Evolutionary conservation across 2,329 filamentous ascomycete species (phyloP).

Genomic region (Penicillium expansum): DNA sequence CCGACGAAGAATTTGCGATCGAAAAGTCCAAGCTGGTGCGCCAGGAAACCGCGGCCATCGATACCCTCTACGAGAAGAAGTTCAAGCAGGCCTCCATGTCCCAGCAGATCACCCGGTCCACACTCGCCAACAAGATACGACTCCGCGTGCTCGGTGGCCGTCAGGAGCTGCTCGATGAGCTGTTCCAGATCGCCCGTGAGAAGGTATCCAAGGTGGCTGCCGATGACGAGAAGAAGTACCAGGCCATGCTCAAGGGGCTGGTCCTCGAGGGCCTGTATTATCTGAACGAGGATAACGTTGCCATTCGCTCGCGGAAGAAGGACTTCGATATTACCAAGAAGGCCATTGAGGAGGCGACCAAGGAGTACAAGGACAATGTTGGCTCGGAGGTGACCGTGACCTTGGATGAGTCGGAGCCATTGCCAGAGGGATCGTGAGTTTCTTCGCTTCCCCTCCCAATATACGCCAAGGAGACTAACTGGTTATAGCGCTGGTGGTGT

Average conservation of each 20-base stretch:
- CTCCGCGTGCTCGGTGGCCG: conserved; percentile 82
- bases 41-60: conserved; percentile 90
- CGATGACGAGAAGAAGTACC: conserved; percentile 60
- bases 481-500: conserved; percentile 73
- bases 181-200: conserved; percentile 78
- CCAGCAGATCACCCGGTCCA: conserved; percentile 97
- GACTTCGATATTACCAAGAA: conserved; percentile 74
- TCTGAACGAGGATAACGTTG: conserved; percentile 74
- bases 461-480: conserved; percentile 1
- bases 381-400: conserved; percentile 67
- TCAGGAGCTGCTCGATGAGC: conserved; percentile 84
- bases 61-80: conserved; percentile 93
- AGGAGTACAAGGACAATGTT: conserved; percentile 78
- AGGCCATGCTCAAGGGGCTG: conserved; percentile 71
- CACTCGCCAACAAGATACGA: conserved; percentile 91
- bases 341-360: conserved; percentile 71
- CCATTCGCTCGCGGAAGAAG: conserved; percentile 72
- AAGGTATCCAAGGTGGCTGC: conserved; percentile 66
- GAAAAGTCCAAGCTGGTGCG: conserved; percentile 98
- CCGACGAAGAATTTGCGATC: conserved; percentile 97
- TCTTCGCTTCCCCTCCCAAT: not conserved
- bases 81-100: conserved; percentile 98
- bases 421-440: conserved; percentile 81
- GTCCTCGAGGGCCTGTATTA: conserved; percentile 89
- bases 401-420: conserved; percentile 73